Evolutionary conservation across 2,329 filamentous ascomycete species (phyloP).

Genomic region (Fusarium mangiferae): DNA sequence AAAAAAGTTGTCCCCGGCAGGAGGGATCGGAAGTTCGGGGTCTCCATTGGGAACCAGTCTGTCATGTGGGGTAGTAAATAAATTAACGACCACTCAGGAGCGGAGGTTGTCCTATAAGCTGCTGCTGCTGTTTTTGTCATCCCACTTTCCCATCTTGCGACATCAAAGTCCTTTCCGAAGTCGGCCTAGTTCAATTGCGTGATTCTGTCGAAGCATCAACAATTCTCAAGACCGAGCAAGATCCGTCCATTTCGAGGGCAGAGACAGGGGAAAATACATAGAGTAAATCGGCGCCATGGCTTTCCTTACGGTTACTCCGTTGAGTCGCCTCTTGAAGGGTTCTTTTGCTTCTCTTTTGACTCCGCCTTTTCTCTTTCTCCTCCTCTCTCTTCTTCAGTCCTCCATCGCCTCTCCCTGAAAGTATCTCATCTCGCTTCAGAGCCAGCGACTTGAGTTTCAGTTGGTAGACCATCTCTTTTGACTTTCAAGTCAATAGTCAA

Average conservation of each 20-base stretch:
- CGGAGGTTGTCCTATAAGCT: fast-evolving
- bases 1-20: slow-evolving; percentile 2
- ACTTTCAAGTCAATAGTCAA: slow-evolving; percentile 19
- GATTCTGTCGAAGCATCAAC: slow-evolving; percentile 52
- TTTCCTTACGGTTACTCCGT: slow-evolving; percentile 38
- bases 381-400: slow-evolving; percentile 7
- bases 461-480: slow-evolving; percentile 16
- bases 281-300: slow-evolving; percentile 22
- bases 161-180: slow-evolving; percentile 46
- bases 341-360: slow-evolving; percentile 21
- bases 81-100: neutral
- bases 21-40: slow-evolving; percentile 41
- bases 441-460: slow-evolving; percentile 33
- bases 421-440: slow-evolving; percentile 40
- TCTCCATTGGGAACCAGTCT: slow-evolving; percentile 33
- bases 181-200: slow-evolving; percentile 52
- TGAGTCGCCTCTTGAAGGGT: slow-evolving; percentile 38
- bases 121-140: slow-evolving; percentile 17
- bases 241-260: slow-evolving; percentile 32
- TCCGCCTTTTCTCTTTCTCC: slow-evolving; percentile 14
- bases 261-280: slow-evolving; percentile 15
- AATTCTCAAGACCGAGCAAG: slow-evolving; percentile 45
- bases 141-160: slow-evolving; percentile 31
- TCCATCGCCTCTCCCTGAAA: slow-evolving; percentile 25
- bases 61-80: slow-evolving; percentile 26